Percentiles rank a stretch among this genome's conserved stretches.
Conservation (phyloP, 805 yeast species). For the Cephaloascus albidus region DNA sequence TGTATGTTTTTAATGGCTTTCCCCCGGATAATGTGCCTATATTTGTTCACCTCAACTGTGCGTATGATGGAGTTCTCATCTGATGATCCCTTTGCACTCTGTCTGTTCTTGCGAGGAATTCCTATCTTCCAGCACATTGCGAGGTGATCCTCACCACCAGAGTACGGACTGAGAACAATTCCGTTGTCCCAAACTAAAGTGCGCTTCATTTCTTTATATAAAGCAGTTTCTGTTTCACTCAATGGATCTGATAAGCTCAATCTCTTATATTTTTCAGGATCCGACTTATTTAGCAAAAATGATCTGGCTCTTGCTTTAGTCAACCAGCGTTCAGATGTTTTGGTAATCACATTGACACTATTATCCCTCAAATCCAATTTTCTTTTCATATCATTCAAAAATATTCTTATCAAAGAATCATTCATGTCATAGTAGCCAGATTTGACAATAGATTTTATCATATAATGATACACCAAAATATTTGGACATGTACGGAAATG, state of each 20-base stretch:
- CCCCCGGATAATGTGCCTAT: background rate
- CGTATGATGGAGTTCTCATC: too few species aligned
- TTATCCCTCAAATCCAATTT: background rate
- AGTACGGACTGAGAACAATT: background rate
- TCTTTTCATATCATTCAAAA: background rate
- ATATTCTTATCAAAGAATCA: background rate
- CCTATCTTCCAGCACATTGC: background rate
- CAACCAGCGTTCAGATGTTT: background rate
- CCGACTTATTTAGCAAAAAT: background rate
- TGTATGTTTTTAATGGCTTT: too few species aligned
- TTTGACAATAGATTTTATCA: background rate
- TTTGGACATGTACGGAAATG: too few species aligned
- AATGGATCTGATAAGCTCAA: background rate
- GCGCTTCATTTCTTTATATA: background rate
- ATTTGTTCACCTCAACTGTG: background rate
- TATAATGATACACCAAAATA: background rate
- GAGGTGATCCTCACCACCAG: background rate
- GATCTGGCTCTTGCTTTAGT: background rate
- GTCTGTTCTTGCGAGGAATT: background rate
- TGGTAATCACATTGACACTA: background rate
- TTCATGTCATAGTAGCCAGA: background rate
- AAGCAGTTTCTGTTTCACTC: background rate
- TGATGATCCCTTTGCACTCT: too few species aligned
- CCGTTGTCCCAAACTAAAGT: background rate
- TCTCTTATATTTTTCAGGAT: background rate